These are phyloP conservation scores for Wickerhamiella lipophila DNA, from an alignment of 805 yeast species.

Conservation along the genomic window DNA sequence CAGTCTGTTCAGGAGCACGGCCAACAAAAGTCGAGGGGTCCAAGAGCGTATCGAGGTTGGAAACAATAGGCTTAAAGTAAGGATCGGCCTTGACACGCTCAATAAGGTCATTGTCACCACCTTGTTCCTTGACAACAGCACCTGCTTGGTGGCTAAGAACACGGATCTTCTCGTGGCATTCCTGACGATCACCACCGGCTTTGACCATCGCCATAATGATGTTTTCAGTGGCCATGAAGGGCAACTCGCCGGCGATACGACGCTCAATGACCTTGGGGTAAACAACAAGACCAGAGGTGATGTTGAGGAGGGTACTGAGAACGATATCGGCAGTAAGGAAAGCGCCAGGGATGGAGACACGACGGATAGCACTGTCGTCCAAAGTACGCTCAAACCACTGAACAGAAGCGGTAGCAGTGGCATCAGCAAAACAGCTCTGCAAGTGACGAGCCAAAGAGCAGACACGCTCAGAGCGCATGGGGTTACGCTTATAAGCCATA, in stretches of 20 bases:
- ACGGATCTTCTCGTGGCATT: constrained; percentile 94
- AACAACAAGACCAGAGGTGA: constrained; percentile 89
- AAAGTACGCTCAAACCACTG: constrained; percentile 99
- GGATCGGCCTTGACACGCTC: constrained; percentile 67
- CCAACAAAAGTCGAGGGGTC: constrained; percentile 94
- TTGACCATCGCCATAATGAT: constrained; percentile 99
- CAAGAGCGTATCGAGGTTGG: constrained; percentile 62
- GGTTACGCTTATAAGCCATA: constrained; percentile 99
- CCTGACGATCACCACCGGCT: constrained; percentile 95
- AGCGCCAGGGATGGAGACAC: constrained; percentile 93
- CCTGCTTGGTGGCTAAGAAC: constrained; percentile 96
- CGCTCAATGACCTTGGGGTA: constrained; percentile 98
- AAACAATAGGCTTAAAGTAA: constrained; percentile 83
- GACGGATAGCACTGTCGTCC: constrained; percentile 95
- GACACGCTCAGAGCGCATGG: constrained; percentile 98
- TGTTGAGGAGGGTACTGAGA: constrained; percentile 76
- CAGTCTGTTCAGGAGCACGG: constrained; percentile 96
- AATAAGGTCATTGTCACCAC: constrained; percentile 95
- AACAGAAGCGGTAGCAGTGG: constrained; percentile 91
- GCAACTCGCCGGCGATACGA: constrained; percentile 86
- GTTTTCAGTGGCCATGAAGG: constrained; percentile 99
- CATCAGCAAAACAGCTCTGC: constrained; percentile 83
- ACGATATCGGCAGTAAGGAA: constrained; percentile 92
- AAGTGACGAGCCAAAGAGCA: constrained; percentile 96
- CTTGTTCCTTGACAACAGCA: constrained; percentile 92